Evolutionary conservation across 345 rosid genomes (phyloP).

Genomic region (Moringa oleifera): DNA sequence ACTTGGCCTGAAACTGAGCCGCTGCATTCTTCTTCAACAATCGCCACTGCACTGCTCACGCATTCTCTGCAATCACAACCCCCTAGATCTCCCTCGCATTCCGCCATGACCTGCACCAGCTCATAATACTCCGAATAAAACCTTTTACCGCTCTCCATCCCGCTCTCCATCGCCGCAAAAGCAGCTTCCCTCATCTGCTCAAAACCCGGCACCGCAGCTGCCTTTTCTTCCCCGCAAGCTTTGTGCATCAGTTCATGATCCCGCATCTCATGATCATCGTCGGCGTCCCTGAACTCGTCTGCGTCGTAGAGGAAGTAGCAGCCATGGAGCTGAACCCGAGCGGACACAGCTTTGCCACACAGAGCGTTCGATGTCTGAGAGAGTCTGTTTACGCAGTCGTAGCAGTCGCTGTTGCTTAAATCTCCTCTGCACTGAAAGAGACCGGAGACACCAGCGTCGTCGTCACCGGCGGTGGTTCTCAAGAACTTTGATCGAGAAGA

Average conservation of each 20-base stretch:
- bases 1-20: slow-evolving; percentile 45
- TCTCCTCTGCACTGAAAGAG: slow-evolving; percentile 66
- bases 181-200: slow-evolving; percentile 43
- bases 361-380: slow-evolving; percentile 26
- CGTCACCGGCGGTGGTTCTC: slow-evolving; percentile 43
- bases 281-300: slow-evolving; percentile 19
- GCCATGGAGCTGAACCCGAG: slow-evolving; percentile 62
- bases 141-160: slow-evolving; percentile 33
- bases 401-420: slow-evolving; percentile 39
- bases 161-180: slow-evolving; percentile 33
- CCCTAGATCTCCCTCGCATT: slow-evolving; percentile 59
- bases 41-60: slow-evolving; percentile 37
- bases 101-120: slow-evolving; percentile 41
- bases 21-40: slow-evolving; percentile 43
- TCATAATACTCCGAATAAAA: slow-evolving; percentile 35
- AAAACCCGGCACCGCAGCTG: slow-evolving; percentile 30
- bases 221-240: slow-evolving; percentile 40
- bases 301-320: slow-evolving; percentile 55
- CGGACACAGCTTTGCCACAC: slow-evolving; percentile 46
- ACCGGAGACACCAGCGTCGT: slow-evolving; percentile 41
- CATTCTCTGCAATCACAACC: slow-evolving; percentile 62
- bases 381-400: slow-evolving; percentile 41
- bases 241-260: slow-evolving; percentile 39
- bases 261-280: slow-evolving; percentile 15
- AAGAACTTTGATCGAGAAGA: slow-evolving; percentile 49